A percentile compares a stretch with the other conserved stretches of the same genome.
phyloP scores from a whole-genome alignment of 164 flowering plant genomes.

The Vitis rupestris region DNA sequence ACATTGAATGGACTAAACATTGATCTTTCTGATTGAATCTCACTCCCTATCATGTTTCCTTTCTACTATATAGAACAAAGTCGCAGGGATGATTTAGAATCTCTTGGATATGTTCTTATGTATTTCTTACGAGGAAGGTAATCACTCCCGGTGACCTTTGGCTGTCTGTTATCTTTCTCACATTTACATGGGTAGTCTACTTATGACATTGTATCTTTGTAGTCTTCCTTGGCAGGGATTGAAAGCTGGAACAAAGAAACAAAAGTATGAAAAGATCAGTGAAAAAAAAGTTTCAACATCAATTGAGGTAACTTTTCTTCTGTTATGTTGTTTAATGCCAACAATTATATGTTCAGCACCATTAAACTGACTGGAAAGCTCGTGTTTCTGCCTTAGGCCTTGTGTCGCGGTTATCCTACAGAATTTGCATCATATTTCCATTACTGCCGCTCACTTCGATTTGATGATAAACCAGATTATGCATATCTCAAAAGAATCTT shows the following conservation, averaged over 20 bases:
- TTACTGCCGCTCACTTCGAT: constrained; percentile 89
- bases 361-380: constrained; percentile 14
- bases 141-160: background rate
- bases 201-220: constrained; percentile 13
- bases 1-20: background rate
- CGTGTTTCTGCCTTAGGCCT: constrained; percentile 42
- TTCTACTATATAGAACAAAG: constrained; percentile 52
- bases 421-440: constrained; percentile 97
- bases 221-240: constrained; percentile 83
- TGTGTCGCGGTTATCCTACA: constrained; percentile 92
- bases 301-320: constrained; percentile 46
- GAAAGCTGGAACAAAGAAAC: constrained; percentile 72
- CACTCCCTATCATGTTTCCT: background rate
- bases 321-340: background rate
- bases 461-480: constrained; percentile 98
- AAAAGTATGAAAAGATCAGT: constrained; percentile 71
- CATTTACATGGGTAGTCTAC: constrained; percentile 1
- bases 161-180: background rate
- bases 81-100: constrained; percentile 72
- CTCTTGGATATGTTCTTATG: constrained; percentile 76
- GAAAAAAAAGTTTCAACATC: constrained; percentile 73
- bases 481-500: constrained; percentile 89
- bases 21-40: background rate
- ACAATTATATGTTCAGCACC: background rate
- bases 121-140: constrained; percentile 75